These are phyloP conservation scores for Nakazawaea sp. DNA, from an alignment of 805 yeast species.

Conservation along the genomic window DNA sequence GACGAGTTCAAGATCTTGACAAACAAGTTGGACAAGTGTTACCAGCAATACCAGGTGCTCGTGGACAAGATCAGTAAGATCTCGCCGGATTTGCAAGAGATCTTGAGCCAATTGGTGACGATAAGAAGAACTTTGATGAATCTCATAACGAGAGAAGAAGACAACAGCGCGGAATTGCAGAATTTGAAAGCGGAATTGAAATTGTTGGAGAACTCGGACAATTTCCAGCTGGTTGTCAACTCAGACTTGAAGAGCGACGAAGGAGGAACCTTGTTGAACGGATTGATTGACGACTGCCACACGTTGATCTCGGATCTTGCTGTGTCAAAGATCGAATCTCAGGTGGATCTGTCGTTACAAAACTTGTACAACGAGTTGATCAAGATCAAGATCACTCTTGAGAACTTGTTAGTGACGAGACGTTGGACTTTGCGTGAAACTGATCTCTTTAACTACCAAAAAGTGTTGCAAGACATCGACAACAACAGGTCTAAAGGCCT, in stretches of 20 bases:
- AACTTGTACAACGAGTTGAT: slow-evolving; percentile 59
- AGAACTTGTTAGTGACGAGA: slow-evolving; percentile 80
- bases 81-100: slow-evolving; percentile 39
- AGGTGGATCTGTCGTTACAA: slow-evolving; percentile 43
- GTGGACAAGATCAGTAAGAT: slow-evolving; percentile 49
- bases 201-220: slow-evolving; percentile 41
- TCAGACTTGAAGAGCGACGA: slow-evolving; percentile 22
- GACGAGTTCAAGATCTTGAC: slow-evolving; percentile 59
- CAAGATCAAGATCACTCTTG: slow-evolving; percentile 65
- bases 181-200: slow-evolving; percentile 30
- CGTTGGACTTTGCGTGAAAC: slow-evolving; percentile 98
- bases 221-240: slow-evolving; percentile 26
- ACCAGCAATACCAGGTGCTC: slow-evolving; percentile 47
- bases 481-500: slow-evolving; percentile 58
- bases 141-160: slow-evolving; percentile 16
- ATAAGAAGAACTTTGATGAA: slow-evolving; percentile 55
- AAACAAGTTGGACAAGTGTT: slow-evolving; percentile 59
- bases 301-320: slow-evolving; percentile 63
- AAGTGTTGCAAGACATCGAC: slow-evolving; percentile 67
- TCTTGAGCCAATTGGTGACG: slow-evolving; percentile 53
- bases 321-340: slow-evolving; percentile 27
- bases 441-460: slow-evolving; percentile 81
- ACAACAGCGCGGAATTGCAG: slow-evolving; percentile 23
- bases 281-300: slow-evolving; percentile 78
- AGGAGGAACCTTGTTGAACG: slow-evolving; percentile 45